Base-by-base conservation (phyloP, 1,139 yeast genomes). In the Hansenula lynferdii region DNA sequence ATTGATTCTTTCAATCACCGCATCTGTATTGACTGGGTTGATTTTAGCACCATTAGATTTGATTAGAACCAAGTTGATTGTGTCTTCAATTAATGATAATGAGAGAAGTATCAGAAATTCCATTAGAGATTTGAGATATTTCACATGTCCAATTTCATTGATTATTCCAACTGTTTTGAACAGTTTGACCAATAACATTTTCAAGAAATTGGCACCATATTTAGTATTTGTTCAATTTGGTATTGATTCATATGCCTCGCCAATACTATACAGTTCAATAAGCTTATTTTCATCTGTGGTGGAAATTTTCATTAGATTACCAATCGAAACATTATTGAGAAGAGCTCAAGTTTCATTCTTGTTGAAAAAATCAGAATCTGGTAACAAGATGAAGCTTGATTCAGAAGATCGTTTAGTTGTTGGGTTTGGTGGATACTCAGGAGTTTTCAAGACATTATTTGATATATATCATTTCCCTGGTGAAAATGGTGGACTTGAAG, bases 271-370 rank as follows among this genome's bases (percentile, higher is more conserved):
- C 60, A 80, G 80, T 49, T 47, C 72, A 8, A 51, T 70, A 28
- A 66, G 70, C 32, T 62, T 87, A 37, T 49, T 73, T 4, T 73
- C 85, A 27, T 74, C 83, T 38, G 59, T 82, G 14, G 47, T 75
- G 50, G 95, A 87, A 49, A 69, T 90, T 31, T 77, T 83, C 44
- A 72, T 89, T 43, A 80, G 81, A 57, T 68, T 92, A 44, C 98
- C 98, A 2, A 74, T 89, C 40, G 98, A 92, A 55, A 89, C 95
- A 20, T 62, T 92, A 38, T 70, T 86, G 44, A 72, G 95, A 42
- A 80, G 96, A 49, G 87, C 92, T 14, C 97, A 90, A 56, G 77
- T 87, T 10, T 66, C 76, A 40, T 81, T 77, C 57, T 66, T 87
- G 44, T 50, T 80, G 32, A 50, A 48, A 35, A 45, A 40, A 20